A percentile compares a stretch with the other conserved stretches of the same genome.
phyloP scores from a whole-genome alignment of 2,329 filamentous ascomycete species.

The Neonectria punicea region DNA sequence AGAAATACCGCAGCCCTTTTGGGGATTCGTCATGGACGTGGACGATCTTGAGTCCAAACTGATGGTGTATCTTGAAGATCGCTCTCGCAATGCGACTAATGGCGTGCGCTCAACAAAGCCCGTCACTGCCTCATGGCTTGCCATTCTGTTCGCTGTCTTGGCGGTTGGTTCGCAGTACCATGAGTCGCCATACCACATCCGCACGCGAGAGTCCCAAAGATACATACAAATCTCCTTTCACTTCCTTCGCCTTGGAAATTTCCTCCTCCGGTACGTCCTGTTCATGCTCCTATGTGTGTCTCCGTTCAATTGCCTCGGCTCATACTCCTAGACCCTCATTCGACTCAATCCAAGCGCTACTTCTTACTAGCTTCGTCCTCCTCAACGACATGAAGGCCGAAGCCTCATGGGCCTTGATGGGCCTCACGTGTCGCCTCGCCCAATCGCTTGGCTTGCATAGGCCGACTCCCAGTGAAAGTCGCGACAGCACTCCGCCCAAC shows the following conservation, averaged over 20 bases:
- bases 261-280: slow-evolving; percentile 63
- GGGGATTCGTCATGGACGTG: slow-evolving; percentile 74
- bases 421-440: slow-evolving; percentile 72
- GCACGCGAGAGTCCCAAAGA: slow-evolving; percentile 68
- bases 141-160: slow-evolving; percentile 72
- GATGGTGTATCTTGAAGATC: slow-evolving; percentile 73
- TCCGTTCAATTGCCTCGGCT: slow-evolving; percentile 2
- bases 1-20: slow-evolving; percentile 74
- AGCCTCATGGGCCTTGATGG: slow-evolving; percentile 73
- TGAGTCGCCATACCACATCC: slow-evolving; percentile 70
- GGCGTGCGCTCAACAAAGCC: slow-evolving; percentile 58
- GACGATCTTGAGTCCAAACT: slow-evolving; percentile 72
- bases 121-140: slow-evolving; percentile 73
- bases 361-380: slow-evolving; percentile 71
- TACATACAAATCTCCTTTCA: slow-evolving; percentile 74
- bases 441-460: slow-evolving; percentile 72
- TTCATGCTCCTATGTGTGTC: neutral
- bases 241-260: slow-evolving; percentile 71
- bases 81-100: slow-evolving; percentile 65
- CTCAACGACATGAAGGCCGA: slow-evolving; percentile 77
- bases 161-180: slow-evolving; percentile 75
- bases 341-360: slow-evolving; percentile 72
- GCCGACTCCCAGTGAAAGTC: slow-evolving; percentile 55
- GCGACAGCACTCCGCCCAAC: slow-evolving; percentile 56
- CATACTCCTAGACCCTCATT: slow-evolving; percentile 63